Conservation (phyloP, 2,329 filamentous ascomycete species). For the Aspergillus pseudoviridinutans region DNA sequence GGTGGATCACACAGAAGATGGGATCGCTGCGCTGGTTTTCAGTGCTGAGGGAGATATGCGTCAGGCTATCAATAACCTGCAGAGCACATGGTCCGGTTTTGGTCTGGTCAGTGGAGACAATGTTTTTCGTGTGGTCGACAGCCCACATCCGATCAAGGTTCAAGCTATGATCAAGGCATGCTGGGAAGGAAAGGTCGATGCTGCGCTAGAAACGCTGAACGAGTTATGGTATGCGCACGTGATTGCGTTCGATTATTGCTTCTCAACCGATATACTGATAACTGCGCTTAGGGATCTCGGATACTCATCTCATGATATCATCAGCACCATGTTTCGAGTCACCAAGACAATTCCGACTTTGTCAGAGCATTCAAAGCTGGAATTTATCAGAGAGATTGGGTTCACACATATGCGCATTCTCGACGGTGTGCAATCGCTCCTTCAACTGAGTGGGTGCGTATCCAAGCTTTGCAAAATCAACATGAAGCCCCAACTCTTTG, state of each 20-base stretch:
- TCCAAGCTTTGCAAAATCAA: conserved; percentile 90
- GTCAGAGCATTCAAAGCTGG: conserved; percentile 90
- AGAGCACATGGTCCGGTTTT: conserved; percentile 89
- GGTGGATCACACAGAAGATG: conserved; percentile 87
- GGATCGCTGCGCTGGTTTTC: conserved; percentile 92
- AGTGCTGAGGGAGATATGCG: conserved; percentile 98
- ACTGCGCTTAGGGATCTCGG: conserved; percentile 61
- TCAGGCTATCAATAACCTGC: conserved; percentile 97
- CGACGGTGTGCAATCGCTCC: conserved; percentile 92
- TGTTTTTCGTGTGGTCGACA: conserved; percentile 96
- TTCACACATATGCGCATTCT: conserved; percentile 99
- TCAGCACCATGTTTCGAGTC: conserved; percentile 98
- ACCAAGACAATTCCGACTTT: conserved; percentile 92
- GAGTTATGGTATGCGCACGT: conserved; percentile 68
- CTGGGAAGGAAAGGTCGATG: conserved; percentile 86
- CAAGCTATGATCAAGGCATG: conserved; percentile 98
- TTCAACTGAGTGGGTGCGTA: conserved; percentile 90
- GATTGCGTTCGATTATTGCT: background rate
- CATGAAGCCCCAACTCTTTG: conserved; percentile 86
- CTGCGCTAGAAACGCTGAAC: conserved; percentile 76
- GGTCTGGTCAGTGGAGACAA: conserved; percentile 97
- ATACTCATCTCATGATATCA: conserved; percentile 98
- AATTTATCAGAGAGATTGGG: conserved; percentile 98
- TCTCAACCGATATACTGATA: conserved; percentile 1
- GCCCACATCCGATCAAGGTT: conserved; percentile 94